Conservation (phyloP, 2,329 filamentous ascomycete genomes). For the Dothiorella sarmentorum region DNA sequence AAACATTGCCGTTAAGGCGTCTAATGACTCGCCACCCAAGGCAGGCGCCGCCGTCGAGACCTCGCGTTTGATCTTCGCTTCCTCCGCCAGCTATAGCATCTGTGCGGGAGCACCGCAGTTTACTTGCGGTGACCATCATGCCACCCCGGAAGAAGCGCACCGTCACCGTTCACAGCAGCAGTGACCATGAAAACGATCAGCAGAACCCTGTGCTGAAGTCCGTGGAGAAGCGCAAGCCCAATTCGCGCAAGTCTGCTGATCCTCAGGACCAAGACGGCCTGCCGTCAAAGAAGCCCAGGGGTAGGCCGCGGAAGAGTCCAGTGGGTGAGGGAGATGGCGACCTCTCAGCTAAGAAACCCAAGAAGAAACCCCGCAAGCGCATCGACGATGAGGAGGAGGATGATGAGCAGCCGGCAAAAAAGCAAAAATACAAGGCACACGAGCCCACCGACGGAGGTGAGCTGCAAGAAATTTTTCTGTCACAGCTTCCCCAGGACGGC, state of each 20-base stretch:
- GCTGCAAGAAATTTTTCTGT: slow-evolving; percentile 41
- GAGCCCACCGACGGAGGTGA: slow-evolving; percentile 39
- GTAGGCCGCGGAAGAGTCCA: slow-evolving; percentile 11
- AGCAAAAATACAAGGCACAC: slow-evolving; percentile 44
- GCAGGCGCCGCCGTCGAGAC: slow-evolving; percentile 7
- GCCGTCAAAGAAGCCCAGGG: slow-evolving; percentile 10
- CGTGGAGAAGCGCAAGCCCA: not conserved
- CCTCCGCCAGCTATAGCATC: slow-evolving; percentile 2
- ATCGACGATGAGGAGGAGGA: not conserved
- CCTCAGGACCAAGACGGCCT: not conserved
- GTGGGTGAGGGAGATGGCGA: not conserved
- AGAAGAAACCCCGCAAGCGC: not conserved
- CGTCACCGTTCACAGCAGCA: slow-evolving; percentile 13
- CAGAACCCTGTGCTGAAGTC: not conserved
- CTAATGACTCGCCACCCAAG: slow-evolving; percentile 12
- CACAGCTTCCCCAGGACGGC: slow-evolving; percentile 42
- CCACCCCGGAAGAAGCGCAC: slow-evolving; percentile 13
- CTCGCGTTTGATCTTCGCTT: not conserved
- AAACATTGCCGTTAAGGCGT: slow-evolving; percentile 7
- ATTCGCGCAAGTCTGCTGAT: slow-evolving; percentile 3
- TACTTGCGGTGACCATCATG: slow-evolving; percentile 9
- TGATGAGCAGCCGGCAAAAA: slow-evolving; percentile 24
- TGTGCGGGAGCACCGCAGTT: slow-evolving; percentile 2
- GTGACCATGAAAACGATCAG: slow-evolving; percentile 2
- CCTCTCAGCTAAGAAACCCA: not conserved